Percentiles rank a stretch among this genome's conserved stretches.
Evolutionary conservation across 129 eudicot genomes (phyloP).

Genomic region (Rutidosis leptorrhynchoides): DNA sequence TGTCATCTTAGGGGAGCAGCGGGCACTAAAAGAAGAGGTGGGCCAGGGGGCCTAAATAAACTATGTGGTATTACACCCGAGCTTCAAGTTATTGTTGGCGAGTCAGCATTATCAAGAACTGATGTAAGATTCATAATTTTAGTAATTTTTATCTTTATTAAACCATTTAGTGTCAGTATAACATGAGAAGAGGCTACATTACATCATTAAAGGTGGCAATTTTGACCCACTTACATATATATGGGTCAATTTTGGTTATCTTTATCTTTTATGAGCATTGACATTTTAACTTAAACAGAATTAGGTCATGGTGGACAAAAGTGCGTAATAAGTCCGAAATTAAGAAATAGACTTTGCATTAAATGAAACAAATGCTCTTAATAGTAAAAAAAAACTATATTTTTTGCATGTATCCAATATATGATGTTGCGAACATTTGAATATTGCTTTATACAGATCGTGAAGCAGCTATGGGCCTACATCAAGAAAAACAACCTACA

Average conservation of each 20-base stretch:
- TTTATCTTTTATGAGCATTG: neutral
- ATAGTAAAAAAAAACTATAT: neutral
- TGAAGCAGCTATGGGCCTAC: constrained; percentile 93
- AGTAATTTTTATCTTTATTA: neutral
- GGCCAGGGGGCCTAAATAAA: constrained; percentile 90
- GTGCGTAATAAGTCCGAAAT: neutral
- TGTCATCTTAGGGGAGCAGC: constrained; percentile 50
- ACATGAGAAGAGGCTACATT: neutral
- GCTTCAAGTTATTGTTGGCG: constrained; percentile 81
- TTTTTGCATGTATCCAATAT: neutral
- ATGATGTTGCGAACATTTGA: constrained; percentile 18
- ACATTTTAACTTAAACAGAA: neutral
- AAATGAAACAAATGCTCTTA: neutral
- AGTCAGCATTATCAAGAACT: constrained; percentile 80
- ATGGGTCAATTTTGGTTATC: neutral
- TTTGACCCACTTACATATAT: neutral
- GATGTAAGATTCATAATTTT: constrained; percentile 46
- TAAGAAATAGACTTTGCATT: neutral
- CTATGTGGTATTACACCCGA: constrained; percentile 87
- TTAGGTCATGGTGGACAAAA: neutral
- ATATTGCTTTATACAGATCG: constrained; percentile 54
- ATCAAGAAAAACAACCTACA: constrained; percentile 89
- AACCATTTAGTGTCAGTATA: neutral
- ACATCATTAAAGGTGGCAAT: neutral
- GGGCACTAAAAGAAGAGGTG: constrained; percentile 77